Base-by-base conservation (phyloP, 2,329 filamentous ascomycete species). In the Aureobasidium lini region DNA sequence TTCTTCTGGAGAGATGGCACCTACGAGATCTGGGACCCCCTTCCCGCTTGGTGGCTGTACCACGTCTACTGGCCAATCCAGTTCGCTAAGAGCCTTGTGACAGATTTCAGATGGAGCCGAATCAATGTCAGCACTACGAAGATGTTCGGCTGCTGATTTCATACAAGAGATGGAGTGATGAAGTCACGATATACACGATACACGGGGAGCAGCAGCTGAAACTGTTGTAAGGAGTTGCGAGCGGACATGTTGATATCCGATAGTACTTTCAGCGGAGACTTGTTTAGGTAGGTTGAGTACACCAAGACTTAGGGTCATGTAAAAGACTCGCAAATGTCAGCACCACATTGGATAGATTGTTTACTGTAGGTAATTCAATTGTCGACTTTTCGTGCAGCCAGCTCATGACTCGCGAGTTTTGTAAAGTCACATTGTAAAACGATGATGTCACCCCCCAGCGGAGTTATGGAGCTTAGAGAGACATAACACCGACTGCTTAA, bases 91-190 rank as follows among this genome's bases (percentile, higher is more conserved):
- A 75, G 72, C 52, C 73, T 81, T 59, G 68, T 69, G 66, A 68
- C 68, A 4, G 77, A 81, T 1, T 75, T 67, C 62, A 75, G 73
- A 60, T 89, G 86, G 86, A 85, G 80, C 62, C 76, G 84, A 62
- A 69, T 87, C 39, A 89, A 89, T 70, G 83, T 88, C 3, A 87
- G 84, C 65, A 89, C 86, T 11, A 79, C 76, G 29, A 84, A 83
- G 70, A 76, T 84, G 69, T 84, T 84, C 66, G 71, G 72, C 63
- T 73, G 70, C 58, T 71, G 59, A 66, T 13, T 15, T 4, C 7
- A 11, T 10, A 39, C 10, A 54, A 43, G 50, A 54, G 50, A 28
- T 34, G 29, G 37, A 15, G 28, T 44, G 11, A 52, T 31, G 23
- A 31, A 31, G 13, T 52, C 28, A 54, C 10, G 39, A 34, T 34